Evolutionary conservation across 352 stramenopile genomes (phyloP).

Genomic region (Phytopythium cucurbitacearum): DNA sequence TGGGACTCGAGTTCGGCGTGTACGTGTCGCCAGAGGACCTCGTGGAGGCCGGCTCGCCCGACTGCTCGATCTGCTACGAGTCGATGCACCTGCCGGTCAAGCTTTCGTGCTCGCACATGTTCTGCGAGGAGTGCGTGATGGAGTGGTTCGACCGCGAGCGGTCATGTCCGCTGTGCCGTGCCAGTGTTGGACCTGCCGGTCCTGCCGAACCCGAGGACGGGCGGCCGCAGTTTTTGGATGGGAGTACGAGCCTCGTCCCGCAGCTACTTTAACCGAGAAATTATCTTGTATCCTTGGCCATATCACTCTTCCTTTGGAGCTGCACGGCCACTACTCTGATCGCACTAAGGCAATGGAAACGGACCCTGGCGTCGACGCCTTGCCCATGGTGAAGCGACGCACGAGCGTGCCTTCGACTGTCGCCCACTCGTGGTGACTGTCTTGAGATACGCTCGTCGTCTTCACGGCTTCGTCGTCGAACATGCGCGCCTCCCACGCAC

Average conservation of each 20-base stretch:
- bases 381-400: constrained; percentile 53
- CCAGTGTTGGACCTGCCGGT: constrained; percentile 32
- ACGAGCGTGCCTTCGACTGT: constrained; percentile 51
- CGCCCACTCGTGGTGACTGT: constrained; percentile 41
- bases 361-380: constrained; percentile 37
- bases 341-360: constrained; percentile 38
- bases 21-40: constrained; percentile 65
- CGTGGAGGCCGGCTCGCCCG: constrained; percentile 47
- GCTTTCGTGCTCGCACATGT: constrained; percentile 75
- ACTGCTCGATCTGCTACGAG: constrained; percentile 86
- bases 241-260: constrained; percentile 69
- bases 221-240: constrained; percentile 72
- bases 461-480: no score
- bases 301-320: no score
- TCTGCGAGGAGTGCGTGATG: constrained; percentile 80
- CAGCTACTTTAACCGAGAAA: constrained; percentile 49
- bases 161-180: constrained; percentile 73
- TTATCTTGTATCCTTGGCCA: no score
- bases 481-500: no score
- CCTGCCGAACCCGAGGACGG: constrained; percentile 19
- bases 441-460: constrained; percentile 1
- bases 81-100: constrained; percentile 67
- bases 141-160: constrained; percentile 84
- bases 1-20: constrained; percentile 60
- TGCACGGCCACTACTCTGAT: neutral